Evolutionary conservation across 176 grass and related monocot genomes (phyloP), one percentile per base, ranked within the genome.

Genomic region (Tillandsia leiboldiana): DNA sequence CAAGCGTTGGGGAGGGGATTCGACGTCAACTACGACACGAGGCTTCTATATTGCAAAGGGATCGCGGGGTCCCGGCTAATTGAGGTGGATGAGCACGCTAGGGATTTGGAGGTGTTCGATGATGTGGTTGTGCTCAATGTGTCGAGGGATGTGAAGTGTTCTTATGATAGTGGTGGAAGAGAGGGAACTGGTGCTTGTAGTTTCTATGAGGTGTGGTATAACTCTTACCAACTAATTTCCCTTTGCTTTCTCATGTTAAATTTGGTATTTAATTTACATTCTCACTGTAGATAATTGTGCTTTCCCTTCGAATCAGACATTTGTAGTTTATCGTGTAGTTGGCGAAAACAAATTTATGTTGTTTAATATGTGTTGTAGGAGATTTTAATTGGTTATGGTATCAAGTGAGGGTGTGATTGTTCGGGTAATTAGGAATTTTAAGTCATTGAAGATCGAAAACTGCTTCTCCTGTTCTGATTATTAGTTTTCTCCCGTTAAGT

Each of bases 41-140:
- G 82, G 72, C 66, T 88, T 49, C 62, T 88, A 17, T 88, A 88
- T 78, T 88, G 82, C 81, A 88, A 88, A 51, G 86, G 77, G 9
- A 12, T 64, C 2, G 65, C 56, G 1, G 83, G 78, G 2, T 78
- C 81, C 52, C 71, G 82, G 8, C 74, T 84, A 28, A 61, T 82
- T 18, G 66, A 79, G 51, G 65, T 82, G 15, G 78, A 81, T 69
- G 78, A 78, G 65, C 66, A 68, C 42, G 42, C 24, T 62, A 72
- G 52, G 69, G 77, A 84, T 69, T 48, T 82, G 54, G 67, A 29
- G 54, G 22, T 88, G 7, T 59, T 68, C n/a, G 73, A 84, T 18
- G 63, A 24, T 7, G n/a, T 88, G 3, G 64, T 26, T 4, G 65
- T 81, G 69, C 73, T 73, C 10, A 65, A 51, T 50, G 77, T 88